A percentile compares a stretch with the other conserved stretches of the same genome.
Conservation (phyloP, 768 basidiomycete species). For the Russula sp. region DNA sequence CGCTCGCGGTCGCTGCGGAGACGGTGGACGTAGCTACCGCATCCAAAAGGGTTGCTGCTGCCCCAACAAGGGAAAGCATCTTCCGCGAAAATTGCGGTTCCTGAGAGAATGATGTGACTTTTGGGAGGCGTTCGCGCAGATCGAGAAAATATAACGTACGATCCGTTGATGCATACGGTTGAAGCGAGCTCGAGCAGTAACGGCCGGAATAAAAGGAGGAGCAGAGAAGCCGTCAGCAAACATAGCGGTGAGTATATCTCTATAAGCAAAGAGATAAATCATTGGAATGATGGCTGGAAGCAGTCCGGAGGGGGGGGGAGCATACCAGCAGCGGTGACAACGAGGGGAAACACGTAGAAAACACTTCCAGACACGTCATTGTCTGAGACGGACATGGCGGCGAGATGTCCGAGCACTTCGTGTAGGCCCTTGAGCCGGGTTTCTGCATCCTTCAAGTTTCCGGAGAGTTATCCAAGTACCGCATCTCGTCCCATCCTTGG, state of each 20-base stretch:
- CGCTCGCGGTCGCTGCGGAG: conserved; percentile 22
- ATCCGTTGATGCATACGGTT: conserved; percentile 18
- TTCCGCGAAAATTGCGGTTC: conserved; percentile 19
- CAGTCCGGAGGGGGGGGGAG: too few relatives aligned
- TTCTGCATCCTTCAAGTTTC: conserved; percentile 12
- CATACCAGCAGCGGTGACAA: conserved; percentile 19
- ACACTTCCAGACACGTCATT: conserved; percentile 23
- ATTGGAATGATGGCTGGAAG: too few relatives aligned
- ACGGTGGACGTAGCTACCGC: conserved; percentile 22
- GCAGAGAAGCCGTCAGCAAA: conserved; percentile 18
- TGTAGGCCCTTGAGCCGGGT: background rate
- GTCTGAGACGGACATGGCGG: conserved; percentile 21
- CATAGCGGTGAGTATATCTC: conserved; percentile 24
- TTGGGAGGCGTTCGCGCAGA: background rate
- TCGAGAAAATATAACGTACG: conserved; percentile 5
- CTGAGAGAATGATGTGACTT: background rate
- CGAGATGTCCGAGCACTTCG: conserved; percentile 14
- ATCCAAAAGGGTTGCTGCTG: conserved; percentile 20
- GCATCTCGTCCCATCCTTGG: conserved; percentile 24
- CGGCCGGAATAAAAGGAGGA: conserved; percentile 22
- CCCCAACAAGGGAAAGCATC: conserved; percentile 19
- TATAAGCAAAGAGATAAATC: background rate
- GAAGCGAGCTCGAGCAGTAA: conserved; percentile 16
- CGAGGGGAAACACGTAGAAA: conserved; percentile 22
- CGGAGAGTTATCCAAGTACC: conserved; percentile 19